Evolutionary conservation across 805 yeast species (phyloP).

Genomic region (Teunomyces stri): DNA sequence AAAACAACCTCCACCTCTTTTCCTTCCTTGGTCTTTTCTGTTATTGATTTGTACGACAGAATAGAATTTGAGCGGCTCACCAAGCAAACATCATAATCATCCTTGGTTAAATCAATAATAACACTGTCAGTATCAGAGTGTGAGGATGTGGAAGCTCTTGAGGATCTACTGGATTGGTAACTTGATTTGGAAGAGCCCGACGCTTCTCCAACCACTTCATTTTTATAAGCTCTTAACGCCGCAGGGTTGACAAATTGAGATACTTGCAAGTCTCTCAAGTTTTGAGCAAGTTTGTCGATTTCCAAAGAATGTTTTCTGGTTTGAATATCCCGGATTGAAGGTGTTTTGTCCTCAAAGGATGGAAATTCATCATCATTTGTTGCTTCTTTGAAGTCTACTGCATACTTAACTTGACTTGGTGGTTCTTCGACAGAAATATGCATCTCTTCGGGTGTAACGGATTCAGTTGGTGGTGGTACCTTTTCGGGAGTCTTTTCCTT

Average conservation of each 20-base stretch:
- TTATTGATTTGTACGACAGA: slow-evolving; percentile 37
- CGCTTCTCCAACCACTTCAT: not conserved
- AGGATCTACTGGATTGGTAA: slow-evolving; percentile 29
- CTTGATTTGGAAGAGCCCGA: slow-evolving; percentile 20
- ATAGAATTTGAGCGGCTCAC: slow-evolving; percentile 35
- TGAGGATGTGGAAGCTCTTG: slow-evolving; percentile 27
- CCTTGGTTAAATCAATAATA: slow-evolving; percentile 41
- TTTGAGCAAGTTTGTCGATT: slow-evolving; percentile 6
- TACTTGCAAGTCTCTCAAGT: slow-evolving; percentile 9
- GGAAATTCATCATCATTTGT: slow-evolving; percentile 7
- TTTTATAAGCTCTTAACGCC: not conserved
- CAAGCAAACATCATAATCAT: slow-evolving; percentile 36
- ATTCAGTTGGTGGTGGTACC: not conserved
- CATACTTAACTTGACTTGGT: slow-evolving; percentile 34
- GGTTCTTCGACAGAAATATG: slow-evolving; percentile 37
- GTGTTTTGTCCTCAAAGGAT: slow-evolving; percentile 6
- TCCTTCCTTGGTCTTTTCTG: slow-evolving; percentile 37
- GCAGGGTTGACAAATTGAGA: slow-evolving; percentile 3
- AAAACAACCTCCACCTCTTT: slow-evolving; percentile 42
- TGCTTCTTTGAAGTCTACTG: slow-evolving; percentile 38
- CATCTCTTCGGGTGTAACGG: slow-evolving; percentile 5
- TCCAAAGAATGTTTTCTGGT: slow-evolving; percentile 5
- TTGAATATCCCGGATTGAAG: slow-evolving; percentile 11
- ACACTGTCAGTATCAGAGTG: slow-evolving; percentile 38
- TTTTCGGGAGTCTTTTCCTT: not conserved